Evolutionary conservation across 2,329 filamentous ascomycete species (phyloP), one percentile per base, ranked within the genome.

Genomic region (Akanthomyces dipterigenus): DNA sequence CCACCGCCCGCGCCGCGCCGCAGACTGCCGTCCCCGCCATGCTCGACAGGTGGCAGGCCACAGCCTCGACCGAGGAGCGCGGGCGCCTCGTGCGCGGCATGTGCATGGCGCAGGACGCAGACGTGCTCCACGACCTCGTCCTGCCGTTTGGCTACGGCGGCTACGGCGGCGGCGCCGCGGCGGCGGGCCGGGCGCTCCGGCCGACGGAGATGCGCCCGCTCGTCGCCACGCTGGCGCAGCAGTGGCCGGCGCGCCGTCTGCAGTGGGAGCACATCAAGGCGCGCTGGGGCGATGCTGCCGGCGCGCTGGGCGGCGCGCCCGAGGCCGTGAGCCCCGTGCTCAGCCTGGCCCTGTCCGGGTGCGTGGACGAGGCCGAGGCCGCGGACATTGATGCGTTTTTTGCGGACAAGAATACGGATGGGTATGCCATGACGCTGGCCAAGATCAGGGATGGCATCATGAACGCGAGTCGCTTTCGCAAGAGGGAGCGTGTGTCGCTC

Each of bases 251-350:
- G 4, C 88, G 93, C 16, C 76, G 81, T 53, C 79, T 88, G 53
- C 84, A 96, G 62, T 99, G 95, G 95, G 79, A 88, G 58, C 96
- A 89, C 75, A 83, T 97, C 70, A 91, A 93, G 76, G 80, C 83
- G 48, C 88, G 96, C 77, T 99, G 93, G 90, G 80, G 85, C 34
- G 80, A 85, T 34, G 80, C 82, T 40, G 82, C 96, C 48, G 82
- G 87, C 56, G 78, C 85, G 73, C 80, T 98, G 60, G 87, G 72
- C 42, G 87, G 72, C 42, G 97, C 96, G 76, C 89, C 91, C 65
- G 88, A 96, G 38, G 85, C 96, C 3, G 80, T 97, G 20, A 93
- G 98, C 76, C 87, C 93, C 51, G 96, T 96, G 76, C 78, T 99
- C 68, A 87, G 90, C 67, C 67, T 87, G 86, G n/a, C n/a, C 50